Base-by-base conservation (phyloP, 192 early-diverging fungal genomes). In the Linnemannia exigua region DNA sequence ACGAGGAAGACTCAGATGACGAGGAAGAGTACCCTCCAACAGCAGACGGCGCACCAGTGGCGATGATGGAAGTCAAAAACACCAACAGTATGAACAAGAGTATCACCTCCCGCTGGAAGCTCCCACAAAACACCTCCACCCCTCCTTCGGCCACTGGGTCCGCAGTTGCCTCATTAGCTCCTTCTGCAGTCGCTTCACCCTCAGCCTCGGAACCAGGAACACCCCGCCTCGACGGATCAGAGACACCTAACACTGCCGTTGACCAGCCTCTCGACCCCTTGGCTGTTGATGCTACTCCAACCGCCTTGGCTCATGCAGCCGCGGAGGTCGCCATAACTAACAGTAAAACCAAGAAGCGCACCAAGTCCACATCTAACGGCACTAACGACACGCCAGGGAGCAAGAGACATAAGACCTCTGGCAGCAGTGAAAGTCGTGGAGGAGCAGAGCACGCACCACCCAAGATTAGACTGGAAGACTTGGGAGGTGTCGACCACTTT, bases 401-500 rank as follows among this genome's bases (percentile, higher is more conserved):
- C 47, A 87, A 87, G 51, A 75, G 86, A 37, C 75, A 81, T 67
- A 87, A 79, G 54, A 66, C 78, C 8, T 63, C 76, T 16, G 71
- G 73, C 5, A 68, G 41, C 35, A 78, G 46, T 46, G 81, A 77
- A 36, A 67, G 70, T 38, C 72, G 84, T 11, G 84, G 84, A 35
- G 79, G 84, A 12, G 84, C 75, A 16, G 84, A 86, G 69, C 84
- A 86, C 17, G 84, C 84, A 31, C 84, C 84, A 58, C 84, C 84
- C 37, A 86, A 86, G 47, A 67, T 86, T 20, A 74, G 84, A 35
- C 66, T 86, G 14, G 84, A 86, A 22, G 96, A 98, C 88, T 82
- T 99, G 47, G 98, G 96, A 83, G 98, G 98, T 2, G 94, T 99
- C 37, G 98, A 99, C 67, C 67, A 92, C n/a, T 95, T 94, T 88